Percentiles rank a stretch among this genome's conserved stretches.
These are phyloP conservation scores for Xylaria sp. DNA, from an alignment of 2,329 filamentous ascomycete species.

Conservation along the genomic window DNA sequence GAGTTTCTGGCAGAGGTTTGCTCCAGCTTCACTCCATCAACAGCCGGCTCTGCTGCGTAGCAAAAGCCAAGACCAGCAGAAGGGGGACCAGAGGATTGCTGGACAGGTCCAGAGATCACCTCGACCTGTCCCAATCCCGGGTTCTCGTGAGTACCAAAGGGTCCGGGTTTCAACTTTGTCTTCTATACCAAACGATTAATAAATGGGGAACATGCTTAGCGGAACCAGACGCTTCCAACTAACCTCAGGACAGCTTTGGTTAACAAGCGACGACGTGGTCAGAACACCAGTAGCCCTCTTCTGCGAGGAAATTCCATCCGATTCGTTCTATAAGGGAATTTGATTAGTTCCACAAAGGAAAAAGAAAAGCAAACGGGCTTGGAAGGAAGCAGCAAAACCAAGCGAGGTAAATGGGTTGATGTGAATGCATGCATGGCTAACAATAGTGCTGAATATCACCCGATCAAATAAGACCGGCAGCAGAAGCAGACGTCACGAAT, in stretches of 20 bases:
- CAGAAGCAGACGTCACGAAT: constrained; percentile 5
- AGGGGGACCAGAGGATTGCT: constrained; percentile 58
- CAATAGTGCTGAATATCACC: neutral
- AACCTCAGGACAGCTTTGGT: constrained; percentile 52
- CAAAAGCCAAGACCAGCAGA: constrained; percentile 54
- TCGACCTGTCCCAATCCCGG: constrained; percentile 56
- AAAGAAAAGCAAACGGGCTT: neutral
- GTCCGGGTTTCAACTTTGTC: constrained; percentile 38
- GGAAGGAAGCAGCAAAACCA: neutral
- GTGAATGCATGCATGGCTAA: neutral
- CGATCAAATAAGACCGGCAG: neutral
- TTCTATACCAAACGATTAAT: constrained; percentile 12
- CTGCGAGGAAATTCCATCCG: constrained; percentile 22
- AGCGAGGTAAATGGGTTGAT: neutral
- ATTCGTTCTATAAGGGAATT: constrained; percentile 20
- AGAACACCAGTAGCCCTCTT: constrained; percentile 46
- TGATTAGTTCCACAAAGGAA: constrained; percentile 1
- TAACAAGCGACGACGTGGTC: constrained; percentile 50
- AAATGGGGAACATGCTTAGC: neutral
- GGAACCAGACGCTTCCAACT: constrained; percentile 7
- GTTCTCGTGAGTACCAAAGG: constrained; percentile 26
- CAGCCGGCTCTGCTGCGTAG: constrained; percentile 32
- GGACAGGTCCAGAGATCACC: constrained; percentile 66
- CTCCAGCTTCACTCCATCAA: constrained; percentile 37
- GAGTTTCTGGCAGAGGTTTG: constrained; percentile 52